Evolutionary conservation across 495 filamentous ascomycete species (phyloP), one percentile per base, ranked within the genome.

Genomic region (Penicillium mononematosum): DNA sequence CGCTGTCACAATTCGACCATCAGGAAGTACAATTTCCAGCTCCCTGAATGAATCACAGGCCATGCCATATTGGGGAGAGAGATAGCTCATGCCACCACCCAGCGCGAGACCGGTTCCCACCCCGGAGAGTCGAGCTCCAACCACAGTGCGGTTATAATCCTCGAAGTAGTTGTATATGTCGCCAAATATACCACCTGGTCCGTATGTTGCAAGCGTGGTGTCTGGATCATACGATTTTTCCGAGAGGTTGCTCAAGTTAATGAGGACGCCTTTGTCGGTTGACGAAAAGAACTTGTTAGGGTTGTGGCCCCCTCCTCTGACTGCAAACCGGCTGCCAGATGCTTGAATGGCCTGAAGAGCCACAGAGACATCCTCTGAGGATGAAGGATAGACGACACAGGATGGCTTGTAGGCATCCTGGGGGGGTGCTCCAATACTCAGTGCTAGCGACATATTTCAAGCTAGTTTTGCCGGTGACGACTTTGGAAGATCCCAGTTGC

Each of bases 11-110:
- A 77, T 75, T 20, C 66, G 43, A 7, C 82, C 83, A 34, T 77
- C 70, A 5, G 82, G 77, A 0, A 81, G 79, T 22, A 86, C 73
- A 47, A 85, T 81, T 29, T 70, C 62, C 31, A 70, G 38, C 25
- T 70, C 64, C 3, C 67, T 65, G 59, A 70, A 73, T 5, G 63
- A 63, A 51, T 73, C 70, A 42, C 70, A 71, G 17, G 70, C 66
- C 58, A 73, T 61, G 24, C 70, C 70, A 39, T 73, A 73, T 32
- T 73, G 70, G 22, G 22, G 22, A 24, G 22, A 24, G 22, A 24
- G 22, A 24, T 24, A 24, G 22, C 22, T 24, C 22, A 24, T 24
- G 22, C 22, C 22, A 24, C 22, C 22, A 24, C 22, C 22, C 22
- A 24, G 22, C 4, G 22, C 22, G 22, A 24, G 22, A 24, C 22